Percentiles rank a stretch among this genome's conserved stretches.
phyloP scores from a whole-genome alignment of 305 asterid genomes.

The Solanum aculeatissimum region DNA sequence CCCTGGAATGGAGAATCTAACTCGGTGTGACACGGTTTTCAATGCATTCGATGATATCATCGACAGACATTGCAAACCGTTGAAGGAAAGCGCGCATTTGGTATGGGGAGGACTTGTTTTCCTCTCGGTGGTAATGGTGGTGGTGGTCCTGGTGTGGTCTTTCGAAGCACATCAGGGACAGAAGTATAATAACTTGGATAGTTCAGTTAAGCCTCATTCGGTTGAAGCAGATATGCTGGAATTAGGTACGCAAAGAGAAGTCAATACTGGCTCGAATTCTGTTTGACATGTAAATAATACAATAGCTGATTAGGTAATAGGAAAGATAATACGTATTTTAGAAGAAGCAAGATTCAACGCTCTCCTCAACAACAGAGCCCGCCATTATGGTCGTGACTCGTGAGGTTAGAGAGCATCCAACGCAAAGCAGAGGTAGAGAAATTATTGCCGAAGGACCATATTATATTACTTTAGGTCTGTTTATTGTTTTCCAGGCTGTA shows the following conservation, averaged over 20 bases:
- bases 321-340: not conserved
- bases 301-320: not conserved
- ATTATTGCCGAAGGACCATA: too few species aligned
- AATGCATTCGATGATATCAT: constrained; percentile 54
- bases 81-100: constrained; percentile 38
- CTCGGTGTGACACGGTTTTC: constrained; percentile 55
- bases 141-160: constrained; percentile 42
- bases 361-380: not conserved
- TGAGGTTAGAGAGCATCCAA: not conserved
- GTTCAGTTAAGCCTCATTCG: constrained; percentile 45
- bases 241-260: constrained; percentile 13
- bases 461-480: not conserved
- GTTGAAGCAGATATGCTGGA: constrained; percentile 14
- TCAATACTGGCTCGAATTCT: not conserved
- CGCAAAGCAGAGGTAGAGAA: too few species aligned
- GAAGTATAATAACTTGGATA: constrained; percentile 12
- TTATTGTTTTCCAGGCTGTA: not conserved
- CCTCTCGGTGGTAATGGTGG: constrained; percentile 52
- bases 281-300: constrained; percentile 7
- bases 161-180: constrained; percentile 18
- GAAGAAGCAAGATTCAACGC: not conserved
- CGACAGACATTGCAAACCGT: constrained; percentile 45
- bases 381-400: not conserved
- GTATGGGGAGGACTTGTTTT: constrained; percentile 48
- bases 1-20: constrained; percentile 65